phyloP scores from a whole-genome alignment of 2,329 filamentous ascomycete genomes.

The Lachnellula occidentalis region DNA sequence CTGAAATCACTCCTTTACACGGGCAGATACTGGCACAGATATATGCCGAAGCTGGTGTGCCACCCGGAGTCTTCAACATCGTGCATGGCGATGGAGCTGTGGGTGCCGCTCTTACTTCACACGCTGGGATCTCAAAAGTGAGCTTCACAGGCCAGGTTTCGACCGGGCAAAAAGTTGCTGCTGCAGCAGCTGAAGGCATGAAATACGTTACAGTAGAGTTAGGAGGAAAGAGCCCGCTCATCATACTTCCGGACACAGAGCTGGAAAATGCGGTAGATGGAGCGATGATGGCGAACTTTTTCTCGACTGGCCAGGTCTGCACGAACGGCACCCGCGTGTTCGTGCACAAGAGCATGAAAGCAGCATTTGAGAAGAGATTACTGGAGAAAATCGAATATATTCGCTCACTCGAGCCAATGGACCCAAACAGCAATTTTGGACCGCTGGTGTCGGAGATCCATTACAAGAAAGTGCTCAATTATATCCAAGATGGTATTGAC shows the following conservation, averaged over 20 bases:
- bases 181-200: conserved; percentile 69
- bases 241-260: conserved; percentile 76
- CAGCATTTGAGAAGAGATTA: conserved; percentile 62
- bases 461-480: conserved; percentile 69
- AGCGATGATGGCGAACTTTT: conserved; percentile 93
- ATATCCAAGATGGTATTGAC: conserved; percentile 71
- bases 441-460: conserved; percentile 73
- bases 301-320: conserved; percentile 85
- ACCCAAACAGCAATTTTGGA: conserved; percentile 73
- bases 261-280: conserved; percentile 78
- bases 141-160: conserved; percentile 85
- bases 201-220: conserved; percentile 92
- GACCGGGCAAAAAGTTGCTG: conserved; percentile 77
- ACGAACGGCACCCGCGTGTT: conserved; percentile 90
- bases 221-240: conserved; percentile 76
- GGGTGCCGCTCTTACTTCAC: conserved; percentile 67
- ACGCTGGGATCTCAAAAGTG: conserved; percentile 73
- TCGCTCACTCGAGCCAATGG: conserved; percentile 67
- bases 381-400: conserved; percentile 65
- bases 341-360: conserved; percentile 60
- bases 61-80: conserved; percentile 80
- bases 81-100: conserved; percentile 75
- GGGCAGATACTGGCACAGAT: conserved; percentile 69
- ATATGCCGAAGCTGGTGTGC: conserved; percentile 73
- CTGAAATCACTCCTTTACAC: conserved; percentile 82